Percentiles rank a stretch among this genome's conserved stretches.
phyloP scores from a whole-genome alignment of 305 asterid species.

The Solanum hybrid region DNA sequence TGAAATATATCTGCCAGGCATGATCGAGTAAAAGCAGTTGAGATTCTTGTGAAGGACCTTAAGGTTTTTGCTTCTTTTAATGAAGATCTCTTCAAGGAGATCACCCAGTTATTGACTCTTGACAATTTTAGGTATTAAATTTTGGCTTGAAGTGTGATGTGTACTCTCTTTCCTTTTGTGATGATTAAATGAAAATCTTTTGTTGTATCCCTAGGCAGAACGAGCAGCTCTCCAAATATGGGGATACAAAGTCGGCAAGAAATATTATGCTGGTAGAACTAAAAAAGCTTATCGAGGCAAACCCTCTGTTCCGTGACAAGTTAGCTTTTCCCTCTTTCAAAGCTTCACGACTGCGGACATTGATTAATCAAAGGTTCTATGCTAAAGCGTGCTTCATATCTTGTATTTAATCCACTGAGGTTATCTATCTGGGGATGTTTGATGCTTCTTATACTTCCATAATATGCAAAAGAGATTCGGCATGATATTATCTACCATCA shows the following conservation, averaged over 20 bases:
- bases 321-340: slow-evolving; percentile 72
- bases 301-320: slow-evolving; percentile 91
- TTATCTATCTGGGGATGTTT: neutral
- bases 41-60: slow-evolving; percentile 88
- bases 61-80: slow-evolving; percentile 84
- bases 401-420: neutral
- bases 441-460: neutral
- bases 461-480: neutral
- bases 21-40: slow-evolving; percentile 89
- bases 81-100: slow-evolving; percentile 92
- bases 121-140: slow-evolving; percentile 80
- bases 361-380: slow-evolving; percentile 83
- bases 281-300: slow-evolving; percentile 87
- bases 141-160: neutral
- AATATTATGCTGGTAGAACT: slow-evolving; percentile 82
- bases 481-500: neutral
- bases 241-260: slow-evolving; percentile 86
- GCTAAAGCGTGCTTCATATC: neutral
- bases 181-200: slow-evolving; percentile 6
- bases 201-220: slow-evolving; percentile 62
- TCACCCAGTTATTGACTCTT: slow-evolving; percentile 83
- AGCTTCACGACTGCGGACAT: slow-evolving; percentile 82
- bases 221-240: slow-evolving; percentile 87
- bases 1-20: slow-evolving; percentile 40
- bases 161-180: neutral